Evolutionary conservation across 1,284 basidiomycete species (phyloP).

Genomic region (Ganoderma multipileum): DNA sequence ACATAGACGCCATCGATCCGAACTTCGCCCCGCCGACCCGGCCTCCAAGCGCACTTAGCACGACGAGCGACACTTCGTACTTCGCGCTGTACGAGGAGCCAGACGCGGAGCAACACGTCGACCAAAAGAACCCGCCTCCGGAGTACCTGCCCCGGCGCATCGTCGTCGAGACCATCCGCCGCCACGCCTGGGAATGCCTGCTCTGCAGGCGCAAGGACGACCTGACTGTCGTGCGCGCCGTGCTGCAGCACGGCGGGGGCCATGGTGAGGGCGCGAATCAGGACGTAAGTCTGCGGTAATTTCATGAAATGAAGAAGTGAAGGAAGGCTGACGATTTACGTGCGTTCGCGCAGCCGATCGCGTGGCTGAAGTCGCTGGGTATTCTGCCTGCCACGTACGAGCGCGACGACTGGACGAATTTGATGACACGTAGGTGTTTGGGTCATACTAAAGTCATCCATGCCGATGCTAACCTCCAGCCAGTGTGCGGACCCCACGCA

Average conservation of each 20-base stretch:
- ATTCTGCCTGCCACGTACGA: slow-evolving; percentile 13
- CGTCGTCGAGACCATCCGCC: slow-evolving; percentile 21
- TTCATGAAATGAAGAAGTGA: background rate
- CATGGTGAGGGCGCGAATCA: background rate
- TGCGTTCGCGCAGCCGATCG: slow-evolving; percentile 12
- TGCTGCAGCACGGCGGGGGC: slow-evolving; percentile 17
- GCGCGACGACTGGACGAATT: slow-evolving; percentile 24
- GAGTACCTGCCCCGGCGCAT: slow-evolving; percentile 20
- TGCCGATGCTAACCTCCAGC: background rate
- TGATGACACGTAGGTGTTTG: slow-evolving; percentile 19
- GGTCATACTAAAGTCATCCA: background rate
- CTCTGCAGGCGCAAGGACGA: slow-evolving; percentile 18
- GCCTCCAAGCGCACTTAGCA: slow-evolving; percentile 22
- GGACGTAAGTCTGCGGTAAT: slow-evolving; percentile 11
- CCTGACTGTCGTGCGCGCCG: slow-evolving; percentile 15
- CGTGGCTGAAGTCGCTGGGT: slow-evolving; percentile 9
- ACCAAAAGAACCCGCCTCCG: background rate
- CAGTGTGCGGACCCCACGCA: slow-evolving; percentile 18
- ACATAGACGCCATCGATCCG: slow-evolving; percentile 57
- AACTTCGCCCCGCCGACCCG: slow-evolving; percentile 19
- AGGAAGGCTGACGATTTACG: background rate
- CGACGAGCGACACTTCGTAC: slow-evolving; percentile 19
- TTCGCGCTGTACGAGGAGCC: slow-evolving; percentile 22
- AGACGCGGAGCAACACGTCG: background rate
- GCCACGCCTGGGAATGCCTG: slow-evolving; percentile 17